Evolutionary conservation across 768 basidiomycete species (phyloP).

Genomic region (Phlebiopsis gigantea): DNA sequence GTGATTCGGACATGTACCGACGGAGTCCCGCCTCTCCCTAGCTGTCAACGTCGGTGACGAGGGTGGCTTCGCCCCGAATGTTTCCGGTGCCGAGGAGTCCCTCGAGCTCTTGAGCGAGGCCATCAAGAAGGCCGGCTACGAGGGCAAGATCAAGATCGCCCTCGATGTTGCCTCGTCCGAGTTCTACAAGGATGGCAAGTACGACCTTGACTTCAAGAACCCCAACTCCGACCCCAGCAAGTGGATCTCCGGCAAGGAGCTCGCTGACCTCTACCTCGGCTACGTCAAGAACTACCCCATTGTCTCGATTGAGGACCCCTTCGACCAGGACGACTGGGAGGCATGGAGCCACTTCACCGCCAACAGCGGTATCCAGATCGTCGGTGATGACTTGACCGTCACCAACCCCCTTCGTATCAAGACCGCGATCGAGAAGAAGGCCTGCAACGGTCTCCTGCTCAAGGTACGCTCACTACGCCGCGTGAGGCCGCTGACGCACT

Average conservation of each 20-base stretch:
- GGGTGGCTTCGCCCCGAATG: constrained; percentile 99
- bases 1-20: neutral
- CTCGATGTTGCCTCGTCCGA: constrained; percentile 99
- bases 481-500: neutral
- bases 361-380: constrained; percentile 78
- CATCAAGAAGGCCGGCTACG: constrained; percentile 97
- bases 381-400: constrained; percentile 95
- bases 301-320: constrained; percentile 94
- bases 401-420: constrained; percentile 97
- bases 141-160: constrained; percentile 98
- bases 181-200: constrained; percentile 99
- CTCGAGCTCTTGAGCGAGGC: constrained; percentile 94
- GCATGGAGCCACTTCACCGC: constrained; percentile 92
- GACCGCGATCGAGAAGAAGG: constrained; percentile 99
- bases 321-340: constrained; percentile 99
- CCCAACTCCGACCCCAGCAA: constrained; percentile 97
- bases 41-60: constrained; percentile 99
- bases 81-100: constrained; percentile 93
- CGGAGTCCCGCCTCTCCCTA: constrained; percentile 25
- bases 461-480: constrained; percentile 43
- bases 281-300: constrained; percentile 95
- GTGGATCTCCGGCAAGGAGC: constrained; percentile 89
- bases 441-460: constrained; percentile 96
- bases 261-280: constrained; percentile 85
- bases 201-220: constrained; percentile 99